Conservation (phyloP, 768 basidiomycete species). For the Mycena haematopus region DNA sequence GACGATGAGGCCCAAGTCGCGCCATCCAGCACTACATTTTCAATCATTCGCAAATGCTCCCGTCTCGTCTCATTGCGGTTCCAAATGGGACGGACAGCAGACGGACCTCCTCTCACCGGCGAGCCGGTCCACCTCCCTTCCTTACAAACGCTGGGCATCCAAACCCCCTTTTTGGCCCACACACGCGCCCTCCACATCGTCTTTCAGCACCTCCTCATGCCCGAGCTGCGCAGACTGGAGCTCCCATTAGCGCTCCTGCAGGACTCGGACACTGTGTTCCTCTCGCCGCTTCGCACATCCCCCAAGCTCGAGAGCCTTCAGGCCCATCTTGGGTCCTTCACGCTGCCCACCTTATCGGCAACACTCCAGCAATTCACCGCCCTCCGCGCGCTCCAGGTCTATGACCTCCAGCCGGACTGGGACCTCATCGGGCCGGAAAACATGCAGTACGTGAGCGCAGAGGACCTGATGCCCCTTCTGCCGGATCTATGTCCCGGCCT, state of each 20-base stretch:
- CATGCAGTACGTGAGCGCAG: background rate
- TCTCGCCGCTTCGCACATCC: background rate
- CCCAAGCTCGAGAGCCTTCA: background rate
- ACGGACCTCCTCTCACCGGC: background rate
- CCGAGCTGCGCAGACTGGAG: background rate
- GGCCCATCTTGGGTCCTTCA: background rate
- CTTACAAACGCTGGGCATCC: background rate
- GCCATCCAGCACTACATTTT: background rate
- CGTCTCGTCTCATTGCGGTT: background rate
- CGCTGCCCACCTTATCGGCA: background rate
- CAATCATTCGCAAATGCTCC: background rate
- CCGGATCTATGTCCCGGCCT: background rate
- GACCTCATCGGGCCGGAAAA: background rate
- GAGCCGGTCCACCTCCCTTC: background rate
- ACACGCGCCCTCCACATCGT: background rate
- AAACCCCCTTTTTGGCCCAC: background rate
- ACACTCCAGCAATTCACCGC: background rate
- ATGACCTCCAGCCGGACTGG: background rate
- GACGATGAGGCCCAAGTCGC: background rate
- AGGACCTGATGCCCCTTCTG: background rate
- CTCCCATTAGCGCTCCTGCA: background rate
- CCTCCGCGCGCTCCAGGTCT: background rate
- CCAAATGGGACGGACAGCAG: background rate
- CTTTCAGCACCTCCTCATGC: background rate
- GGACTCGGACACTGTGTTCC: background rate